Evolutionary conservation across 2,329 filamentous ascomycete genomes (phyloP), one percentile per base, ranked within the genome.

Genomic region (Leptoxyphium fumago): DNA sequence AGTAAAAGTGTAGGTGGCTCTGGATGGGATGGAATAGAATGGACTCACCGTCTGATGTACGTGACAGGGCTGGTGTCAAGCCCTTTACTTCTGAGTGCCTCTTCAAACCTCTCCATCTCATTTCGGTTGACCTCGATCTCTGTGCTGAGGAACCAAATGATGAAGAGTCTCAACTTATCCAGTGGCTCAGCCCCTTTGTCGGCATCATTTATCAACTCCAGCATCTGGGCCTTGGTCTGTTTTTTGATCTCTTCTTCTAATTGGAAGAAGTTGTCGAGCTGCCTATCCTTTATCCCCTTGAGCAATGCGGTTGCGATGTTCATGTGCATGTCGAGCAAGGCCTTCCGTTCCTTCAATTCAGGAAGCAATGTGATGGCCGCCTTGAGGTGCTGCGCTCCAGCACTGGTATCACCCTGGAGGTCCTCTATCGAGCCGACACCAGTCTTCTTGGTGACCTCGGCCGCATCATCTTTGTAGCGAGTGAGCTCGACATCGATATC

Each of bases 301-400:
- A 82, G 64, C 9, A 82, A 61, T 1, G 85, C 84, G 1, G 88
- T 89, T 2, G 93, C 73, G 46, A 96, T 94, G 60, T 94, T 95
- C 91, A 98, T 98, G 62, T 98, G 91, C 84, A 95, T 96, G 60
- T 95, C 91, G 5, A 98, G 74, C 15, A 82, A 75, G n/a, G 81
- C 80, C 61, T 98, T 98, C 46, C 91, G 80, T 63, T 96, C 91
- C 50, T 87, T 75, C 52, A 98, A 72, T 62, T 96, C 89, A 0
- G 91, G 93, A 11, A 98, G 71, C 17, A 94, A 69, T 0, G 89
- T 94, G 55, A 98, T 94, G 10, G 89, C 93, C 2, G 88, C 86
- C 65, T 96, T 98, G 39, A 98, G 74, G 61, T 98, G 91, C 55
- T 93, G 85, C 13, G 91, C 88, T 45, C 86, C 94, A 34, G 86